Conservation (phyloP, 164 flowering plant genomes). For the Tinospora cordifolia region DNA sequence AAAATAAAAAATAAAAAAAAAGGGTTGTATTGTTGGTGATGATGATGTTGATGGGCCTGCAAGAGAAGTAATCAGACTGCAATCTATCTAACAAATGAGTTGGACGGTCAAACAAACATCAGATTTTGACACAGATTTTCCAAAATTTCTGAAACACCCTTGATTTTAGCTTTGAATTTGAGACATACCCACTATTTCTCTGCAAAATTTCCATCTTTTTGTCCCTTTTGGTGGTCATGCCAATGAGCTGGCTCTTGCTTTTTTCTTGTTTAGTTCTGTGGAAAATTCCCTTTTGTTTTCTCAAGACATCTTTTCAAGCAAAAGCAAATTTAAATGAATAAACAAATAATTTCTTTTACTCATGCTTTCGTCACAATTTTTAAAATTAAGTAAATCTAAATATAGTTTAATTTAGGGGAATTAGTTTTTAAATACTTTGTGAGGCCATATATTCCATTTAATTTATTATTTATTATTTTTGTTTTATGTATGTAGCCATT, state of each 20-base stretch:
- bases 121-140: conserved; percentile 8
- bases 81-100: background rate
- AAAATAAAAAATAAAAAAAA: background rate
- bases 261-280: background rate
- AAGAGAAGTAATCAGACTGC: background rate
- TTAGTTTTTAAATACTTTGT: no score
- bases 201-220: background rate
- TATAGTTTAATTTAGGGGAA: no score
- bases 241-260: background rate
- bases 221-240: background rate
- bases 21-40: background rate
- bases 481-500: no score
- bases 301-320: background rate
- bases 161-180: background rate
- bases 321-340: background rate
- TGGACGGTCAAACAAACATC: conserved; percentile 11
- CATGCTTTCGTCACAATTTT: background rate
- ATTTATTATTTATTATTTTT: no score
- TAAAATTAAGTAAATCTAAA: no score
- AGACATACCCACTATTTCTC: background rate
- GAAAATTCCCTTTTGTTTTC: background rate
- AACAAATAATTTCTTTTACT: no score
- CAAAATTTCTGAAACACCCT: background rate
- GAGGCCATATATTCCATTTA: no score
- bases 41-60: conserved; percentile 4